Base-by-base conservation (phyloP, 2,329 filamentous ascomycete species). In the Fusarium tuaranense region DNA sequence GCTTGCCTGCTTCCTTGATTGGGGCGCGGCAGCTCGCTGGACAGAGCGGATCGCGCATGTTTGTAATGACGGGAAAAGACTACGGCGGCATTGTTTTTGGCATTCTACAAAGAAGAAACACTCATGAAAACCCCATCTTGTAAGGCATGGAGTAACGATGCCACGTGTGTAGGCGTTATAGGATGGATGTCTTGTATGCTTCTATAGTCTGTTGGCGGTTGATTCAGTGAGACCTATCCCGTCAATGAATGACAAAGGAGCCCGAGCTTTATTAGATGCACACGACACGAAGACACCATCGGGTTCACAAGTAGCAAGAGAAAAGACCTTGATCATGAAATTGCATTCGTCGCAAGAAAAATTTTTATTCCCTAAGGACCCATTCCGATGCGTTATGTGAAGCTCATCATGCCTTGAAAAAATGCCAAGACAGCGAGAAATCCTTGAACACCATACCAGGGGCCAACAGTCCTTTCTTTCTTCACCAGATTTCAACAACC, bases 391-490 rank as follows among this genome's bases (percentile, higher is more conserved):
- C 80, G 63, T 82, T 78, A 76, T 80, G 72, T 78, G 80, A 81
- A 83, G 80, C 79, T 82, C 80, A 80, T 82, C 75, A 80, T 81
- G 79, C 77, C 79, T 71, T 79, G 73, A 81, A 80, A 81, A 78
- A 81, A 78, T 76, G 76, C 80, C 80, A 80, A 81, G 78, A 80
- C 73, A 77, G 71, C 72, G 79, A 81, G 79, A 81, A 82, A 81
- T 80, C 81, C 80, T 79, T 80, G 72, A 83, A 84, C 82, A 83
- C 82, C 81, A 80, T 80, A 77, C 80, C 79, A 74, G 78, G 75
- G 80, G 76, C 74, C 76, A 62, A 73, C 74, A 70, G 67, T 74
- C 73, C 66, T 55, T 65, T 73, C 62, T 71, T 70, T 70, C 74
- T 64, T 74, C 67, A 72, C 73, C 65, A 64, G 69, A 44, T 69